These are phyloP conservation scores for Colletotrichum tofieldiae DNA, from an alignment of 2,329 filamentous ascomycete genomes.

Conservation along the genomic window DNA sequence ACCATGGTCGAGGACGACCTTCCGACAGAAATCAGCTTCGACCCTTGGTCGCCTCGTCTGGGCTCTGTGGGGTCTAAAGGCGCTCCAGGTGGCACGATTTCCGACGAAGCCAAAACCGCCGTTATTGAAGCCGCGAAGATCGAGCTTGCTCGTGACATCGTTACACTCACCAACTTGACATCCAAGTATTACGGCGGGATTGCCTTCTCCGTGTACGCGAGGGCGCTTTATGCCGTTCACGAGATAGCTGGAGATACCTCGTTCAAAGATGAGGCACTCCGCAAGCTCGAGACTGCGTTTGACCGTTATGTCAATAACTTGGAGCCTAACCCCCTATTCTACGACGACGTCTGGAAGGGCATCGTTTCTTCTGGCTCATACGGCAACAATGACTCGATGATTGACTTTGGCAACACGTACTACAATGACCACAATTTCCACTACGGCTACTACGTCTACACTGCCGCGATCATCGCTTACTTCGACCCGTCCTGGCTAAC, in stretches of 20 bases:
- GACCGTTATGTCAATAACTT: constrained; percentile 71
- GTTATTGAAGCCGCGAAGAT: constrained; percentile 71
- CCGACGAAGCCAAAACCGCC: constrained; percentile 62
- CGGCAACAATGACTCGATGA: constrained; percentile 71
- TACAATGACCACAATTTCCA: constrained; percentile 79
- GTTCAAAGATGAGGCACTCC: constrained; percentile 67
- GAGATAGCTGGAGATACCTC: constrained; percentile 69
- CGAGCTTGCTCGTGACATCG: constrained; percentile 79
- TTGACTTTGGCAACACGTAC: constrained; percentile 85
- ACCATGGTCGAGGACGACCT: constrained; percentile 78
- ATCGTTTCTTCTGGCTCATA: constrained; percentile 80
- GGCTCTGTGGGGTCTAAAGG: constrained; percentile 74
- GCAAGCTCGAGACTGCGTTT: constrained; percentile 72
- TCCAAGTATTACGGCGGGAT: constrained; percentile 91
- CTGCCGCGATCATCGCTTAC: constrained; percentile 82
- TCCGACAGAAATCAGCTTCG: constrained; percentile 77
- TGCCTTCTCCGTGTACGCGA: constrained; percentile 78
- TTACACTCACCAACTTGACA: constrained; percentile 75
- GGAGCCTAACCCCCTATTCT: constrained; percentile 71
- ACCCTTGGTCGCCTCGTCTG: constrained; percentile 34
- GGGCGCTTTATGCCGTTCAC: constrained; percentile 71
- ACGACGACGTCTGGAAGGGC: constrained; percentile 78
- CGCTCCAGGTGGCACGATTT: constrained; percentile 57
- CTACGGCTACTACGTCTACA: constrained; percentile 86
- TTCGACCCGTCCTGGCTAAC: constrained; percentile 79